These are phyloP conservation scores for Poa annua DNA, from an alignment of 176 grass and related monocot species.

Conservation along the genomic window DNA sequence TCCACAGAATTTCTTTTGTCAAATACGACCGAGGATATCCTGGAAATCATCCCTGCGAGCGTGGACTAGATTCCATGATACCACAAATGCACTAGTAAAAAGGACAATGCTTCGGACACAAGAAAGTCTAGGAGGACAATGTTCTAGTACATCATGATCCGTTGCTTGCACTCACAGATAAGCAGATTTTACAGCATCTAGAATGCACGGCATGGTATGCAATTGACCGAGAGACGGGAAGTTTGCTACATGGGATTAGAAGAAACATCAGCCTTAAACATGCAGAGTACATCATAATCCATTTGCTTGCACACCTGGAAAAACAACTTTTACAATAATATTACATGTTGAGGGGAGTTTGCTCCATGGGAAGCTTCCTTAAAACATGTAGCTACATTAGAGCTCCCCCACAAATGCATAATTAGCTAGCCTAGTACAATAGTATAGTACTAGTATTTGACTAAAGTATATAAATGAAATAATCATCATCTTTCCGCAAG, in stretches of 20 bases:
- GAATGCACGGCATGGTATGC: not conserved
- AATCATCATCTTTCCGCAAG: slow-evolving; percentile 13
- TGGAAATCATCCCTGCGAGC: slow-evolving; percentile 15
- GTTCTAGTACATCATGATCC: slow-evolving; percentile 21
- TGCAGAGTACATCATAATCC: slow-evolving; percentile 50
- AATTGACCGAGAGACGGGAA: not conserved
- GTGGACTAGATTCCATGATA: slow-evolving; percentile 26
- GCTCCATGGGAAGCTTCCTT: slow-evolving; percentile 69
- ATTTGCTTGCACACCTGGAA: slow-evolving; percentile 53
- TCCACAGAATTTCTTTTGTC: not conserved
- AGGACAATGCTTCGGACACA: slow-evolving; percentile 37
- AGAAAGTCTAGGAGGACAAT: not conserved
- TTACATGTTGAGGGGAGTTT: slow-evolving; percentile 40
- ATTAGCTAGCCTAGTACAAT: not conserved
- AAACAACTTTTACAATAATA: slow-evolving; percentile 49
- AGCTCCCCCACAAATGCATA: slow-evolving; percentile 45
- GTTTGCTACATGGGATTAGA: slow-evolving; percentile 32
- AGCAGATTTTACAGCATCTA: slow-evolving; percentile 20
- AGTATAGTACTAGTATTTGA: slow-evolving; percentile 23
- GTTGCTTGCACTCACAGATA: slow-evolving; percentile 33
- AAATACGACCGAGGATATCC: slow-evolving; percentile 21
- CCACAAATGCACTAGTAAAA: slow-evolving; percentile 28
- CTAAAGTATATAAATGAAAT: slow-evolving; percentile 44
- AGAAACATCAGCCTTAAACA: slow-evolving; percentile 61
- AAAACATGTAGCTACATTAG: slow-evolving; percentile 90